Conservation (phyloP, 805 yeast genomes). For the Phaffomyces antillensis region DNA sequence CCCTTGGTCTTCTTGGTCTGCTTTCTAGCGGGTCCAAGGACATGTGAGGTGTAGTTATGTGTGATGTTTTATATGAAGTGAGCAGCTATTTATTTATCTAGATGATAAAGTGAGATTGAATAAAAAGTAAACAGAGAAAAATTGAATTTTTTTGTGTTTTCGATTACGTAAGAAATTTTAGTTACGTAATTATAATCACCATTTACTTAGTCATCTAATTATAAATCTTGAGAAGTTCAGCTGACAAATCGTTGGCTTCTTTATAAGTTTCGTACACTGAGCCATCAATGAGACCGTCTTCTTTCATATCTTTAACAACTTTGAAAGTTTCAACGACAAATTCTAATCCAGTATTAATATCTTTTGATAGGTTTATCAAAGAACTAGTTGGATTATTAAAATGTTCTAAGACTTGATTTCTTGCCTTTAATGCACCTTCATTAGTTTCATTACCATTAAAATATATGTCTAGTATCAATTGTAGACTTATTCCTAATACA, state of each 20-base stretch:
- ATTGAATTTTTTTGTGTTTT: too few species aligned
- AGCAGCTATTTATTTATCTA: too few species aligned
- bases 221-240: too few species aligned
- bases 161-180: too few species aligned
- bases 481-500: conserved; percentile 52
- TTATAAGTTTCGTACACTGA: conserved; percentile 1
- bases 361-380: conserved; percentile 3
- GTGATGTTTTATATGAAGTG: not conserved
- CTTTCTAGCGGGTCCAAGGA: not conserved
- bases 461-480: conserved; percentile 27
- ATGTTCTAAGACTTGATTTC: not conserved
- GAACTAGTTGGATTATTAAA: conserved; percentile 4
- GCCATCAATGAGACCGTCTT: conserved; percentile 2
- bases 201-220: too few species aligned
- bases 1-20: conserved; percentile 41
- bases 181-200: too few species aligned
- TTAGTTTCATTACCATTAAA: conserved; percentile 1
- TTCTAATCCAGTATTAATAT: conserved; percentile 5
- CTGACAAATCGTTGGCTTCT: conserved; percentile 4
- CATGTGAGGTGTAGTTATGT: too few species aligned
- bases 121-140: too few species aligned
- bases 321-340: conserved; percentile 6
- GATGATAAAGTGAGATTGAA: too few species aligned
- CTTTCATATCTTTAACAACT: conserved; percentile 1
- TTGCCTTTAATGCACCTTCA: not conserved